Evolutionary conservation across 352 stramenopile genomes (phyloP).

Genomic region (Phytophthora vignae): DNA sequence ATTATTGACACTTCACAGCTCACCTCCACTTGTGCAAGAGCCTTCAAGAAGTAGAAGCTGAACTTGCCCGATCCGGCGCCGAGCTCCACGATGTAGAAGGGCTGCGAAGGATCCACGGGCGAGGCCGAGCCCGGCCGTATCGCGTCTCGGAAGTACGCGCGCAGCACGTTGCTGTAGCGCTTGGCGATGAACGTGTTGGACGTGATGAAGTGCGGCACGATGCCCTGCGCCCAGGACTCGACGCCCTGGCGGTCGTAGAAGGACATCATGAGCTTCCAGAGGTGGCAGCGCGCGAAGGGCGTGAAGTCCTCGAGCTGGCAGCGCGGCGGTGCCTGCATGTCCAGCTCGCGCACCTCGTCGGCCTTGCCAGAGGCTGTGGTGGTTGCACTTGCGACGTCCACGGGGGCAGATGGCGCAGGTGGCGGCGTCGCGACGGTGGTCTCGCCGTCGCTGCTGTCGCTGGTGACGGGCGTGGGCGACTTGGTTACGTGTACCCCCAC

Average conservation of each 20-base stretch:
- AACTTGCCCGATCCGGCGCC: constrained; percentile 95
- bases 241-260: constrained; percentile 91
- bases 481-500: constrained; percentile 32
- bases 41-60: constrained; percentile 95
- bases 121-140: constrained; percentile 39
- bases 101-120: constrained; percentile 76
- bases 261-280: constrained; percentile 97
- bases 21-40: constrained; percentile 70
- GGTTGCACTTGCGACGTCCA: background rate
- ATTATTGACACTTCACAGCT: background rate
- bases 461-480: constrained; percentile 31
- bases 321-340: constrained; percentile 43
- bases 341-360: constrained; percentile 56
- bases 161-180: constrained; percentile 82
- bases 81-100: constrained; percentile 95
- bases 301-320: constrained; percentile 92
- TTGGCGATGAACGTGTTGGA: constrained; percentile 96
- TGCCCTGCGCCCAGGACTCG: constrained; percentile 92
- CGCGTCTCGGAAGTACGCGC: constrained; percentile 74
- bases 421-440: constrained; percentile 3
- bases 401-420: constrained; percentile 10
- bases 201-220: constrained; percentile 97
- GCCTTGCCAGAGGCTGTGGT: constrained; percentile 34
- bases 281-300: constrained; percentile 86
- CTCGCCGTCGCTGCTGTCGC: constrained; percentile 39